These are phyloP conservation scores for Pichia kudriavzevii DNA, from an alignment of 1,139 yeast species.

Conservation along the genomic window DNA sequence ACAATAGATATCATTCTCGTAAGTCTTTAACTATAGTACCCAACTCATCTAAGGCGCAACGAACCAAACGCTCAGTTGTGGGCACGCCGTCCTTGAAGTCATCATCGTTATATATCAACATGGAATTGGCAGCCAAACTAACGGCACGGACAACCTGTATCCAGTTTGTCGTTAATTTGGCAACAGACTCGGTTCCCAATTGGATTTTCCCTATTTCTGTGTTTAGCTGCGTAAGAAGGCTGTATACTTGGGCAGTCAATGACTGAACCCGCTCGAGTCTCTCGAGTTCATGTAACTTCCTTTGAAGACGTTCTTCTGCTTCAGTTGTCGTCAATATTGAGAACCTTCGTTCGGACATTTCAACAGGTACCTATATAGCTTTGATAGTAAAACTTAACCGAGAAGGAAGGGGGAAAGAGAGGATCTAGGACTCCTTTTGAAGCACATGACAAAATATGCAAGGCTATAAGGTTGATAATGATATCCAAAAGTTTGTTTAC, in stretches of 20 bases:
- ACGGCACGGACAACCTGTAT: slow-evolving; percentile 58
- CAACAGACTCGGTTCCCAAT: slow-evolving; percentile 32
- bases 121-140: slow-evolving; percentile 57
- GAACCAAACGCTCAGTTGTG: slow-evolving; percentile 59
- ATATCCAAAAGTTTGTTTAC: too few relatives aligned
- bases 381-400: neutral
- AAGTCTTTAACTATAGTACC: slow-evolving; percentile 9
- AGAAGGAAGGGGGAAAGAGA: neutral
- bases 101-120: slow-evolving; percentile 34
- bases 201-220: slow-evolving; percentile 6
- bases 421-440: neutral
- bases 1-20: too few relatives aligned
- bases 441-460: neutral
- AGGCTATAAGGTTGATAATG: neutral
- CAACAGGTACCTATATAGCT: neutral
- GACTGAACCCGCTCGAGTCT: slow-evolving; percentile 42
- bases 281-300: slow-evolving; percentile 47
- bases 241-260: slow-evolving; percentile 29
- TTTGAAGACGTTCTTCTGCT: slow-evolving; percentile 20
- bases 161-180: slow-evolving; percentile 58
- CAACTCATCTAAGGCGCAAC: slow-evolving; percentile 33
- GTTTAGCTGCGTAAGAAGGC: slow-evolving; percentile 1
- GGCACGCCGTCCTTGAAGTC: slow-evolving; percentile 40
- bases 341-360: slow-evolving; percentile 11
- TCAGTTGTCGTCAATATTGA: slow-evolving; percentile 15